Base-by-base conservation (phyloP, 306 rosid genomes). In the Cucumis hystrix region DNA sequence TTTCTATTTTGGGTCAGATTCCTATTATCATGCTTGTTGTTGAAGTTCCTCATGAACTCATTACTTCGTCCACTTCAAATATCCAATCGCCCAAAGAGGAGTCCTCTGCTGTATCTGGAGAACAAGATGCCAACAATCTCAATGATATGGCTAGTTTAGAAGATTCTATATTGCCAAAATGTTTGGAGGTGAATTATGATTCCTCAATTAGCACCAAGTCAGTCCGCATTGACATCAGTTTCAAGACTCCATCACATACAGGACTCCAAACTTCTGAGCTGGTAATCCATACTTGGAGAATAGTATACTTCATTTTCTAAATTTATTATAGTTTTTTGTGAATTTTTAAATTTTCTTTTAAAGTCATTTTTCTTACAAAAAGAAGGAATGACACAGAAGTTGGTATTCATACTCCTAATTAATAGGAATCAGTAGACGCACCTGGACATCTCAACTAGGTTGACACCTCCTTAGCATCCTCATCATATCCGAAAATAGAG, bases 11-110 rank as follows among this genome's bases (percentile, higher is more conserved):
- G 77, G 20, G 81, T 79, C 81, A 93, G 98, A 91, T 93, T 81
- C 98, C 98, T 73, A 88, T 93, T 73, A 93, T 93, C 83, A 93
- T 89, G 98, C 97, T 93, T 66, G 97, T 90, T 86, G 97, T 93
- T 81, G 96, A 93, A 90, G 98, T 91, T 82, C 98, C 98, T 77
- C 78, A 66, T 78, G 97, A 91, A 71, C 86, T 88, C 80, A 81
- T 91, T 15, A 79, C 80, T 83, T 79, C 93, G 14, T 83, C 86
- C 6, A 80, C 89, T 80, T 90, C 91, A 67, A 85, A 79, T 16
- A 83, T 86, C 79, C 96, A 88, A 85, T 90, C 97, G 40, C 89
- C 96, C 82, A 93, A 93, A 76, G 93, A 91, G 84, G 90, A 87
- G 75, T 52, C 86, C 52, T 84, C 79, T 49, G 70, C 78, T 47